Evolutionary conservation across 331 rosid species (phyloP), one percentile per base, ranked within the genome.

Genomic region (Erythrophleum ivorense): DNA sequence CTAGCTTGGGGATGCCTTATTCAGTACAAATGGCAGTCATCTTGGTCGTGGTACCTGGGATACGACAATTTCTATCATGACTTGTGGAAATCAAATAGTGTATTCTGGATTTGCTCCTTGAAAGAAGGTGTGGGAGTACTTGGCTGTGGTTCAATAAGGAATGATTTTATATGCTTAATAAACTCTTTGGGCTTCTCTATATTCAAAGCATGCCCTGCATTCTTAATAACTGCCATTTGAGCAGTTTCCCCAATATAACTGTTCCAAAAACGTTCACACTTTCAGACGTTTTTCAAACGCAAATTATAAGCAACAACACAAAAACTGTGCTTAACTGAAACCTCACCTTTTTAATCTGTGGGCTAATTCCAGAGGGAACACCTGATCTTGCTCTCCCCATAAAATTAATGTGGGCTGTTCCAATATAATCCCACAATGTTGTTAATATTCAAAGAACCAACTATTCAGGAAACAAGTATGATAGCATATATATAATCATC

Each of bases 361-460:
- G 57, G 89, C 98, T 49, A 94, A 85, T 82, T 91, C 98, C 75
- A 91, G 19, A 69, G 95, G 98, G 76, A 94, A 94, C 80, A 94
- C 55, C 81, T 91, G 89, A 83, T 90, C 98, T 76, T 86, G 81
- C 59, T 94, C 97, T 75, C 98, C 98, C 98, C 98, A 93, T 19
- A 93, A 1, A 72, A 91, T 76, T 81, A 91, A 75, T 49, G 97
- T 89, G 0, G 84, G 76, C 93, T 91, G 93, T 77, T 81, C 41
- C 50, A 72, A 62, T 54, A 43, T 60, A 65, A 49, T 74, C 7
- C 77, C 54, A 77, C 79, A 77, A 60, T 36, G 7, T 50, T 73
- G 62, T 77, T 3, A 81, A 38, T 9, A 46, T 14, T 54, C 31
- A 52, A 15, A 34, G 33, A 52, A 31, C 24, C 1, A 9, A 18